phyloP scores from a whole-genome alignment of 768 basidiomycete species.

The Pisolithus albus region DNA sequence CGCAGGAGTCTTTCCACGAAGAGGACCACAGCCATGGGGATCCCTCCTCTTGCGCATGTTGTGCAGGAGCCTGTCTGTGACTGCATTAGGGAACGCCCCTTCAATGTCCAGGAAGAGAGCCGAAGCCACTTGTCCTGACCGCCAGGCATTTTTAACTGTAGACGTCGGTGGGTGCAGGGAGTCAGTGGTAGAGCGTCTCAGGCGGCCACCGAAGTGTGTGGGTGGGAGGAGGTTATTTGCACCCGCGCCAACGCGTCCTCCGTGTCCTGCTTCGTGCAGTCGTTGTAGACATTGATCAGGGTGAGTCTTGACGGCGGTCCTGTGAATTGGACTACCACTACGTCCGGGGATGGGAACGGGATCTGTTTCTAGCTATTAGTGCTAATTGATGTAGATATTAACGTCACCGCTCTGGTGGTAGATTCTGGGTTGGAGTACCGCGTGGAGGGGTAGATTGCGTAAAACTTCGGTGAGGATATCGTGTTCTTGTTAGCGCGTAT shows the following conservation, averaged over 20 bases:
- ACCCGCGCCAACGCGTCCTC: not conserved
- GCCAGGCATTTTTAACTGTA: conserved; percentile 34
- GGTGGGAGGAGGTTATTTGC: conserved; percentile 22
- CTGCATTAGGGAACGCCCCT: conserved; percentile 38
- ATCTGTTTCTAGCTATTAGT: conserved; percentile 21
- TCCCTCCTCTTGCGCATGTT: conserved; percentile 20
- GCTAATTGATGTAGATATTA: conserved; percentile 12
- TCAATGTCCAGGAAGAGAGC: conserved; percentile 37
- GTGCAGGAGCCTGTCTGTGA: conserved; percentile 24
- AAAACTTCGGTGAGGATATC: not conserved
- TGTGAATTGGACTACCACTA: conserved; percentile 15
- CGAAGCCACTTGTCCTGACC: conserved; percentile 26
- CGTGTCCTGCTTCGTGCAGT: not conserved
- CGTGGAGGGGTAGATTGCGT: not conserved
- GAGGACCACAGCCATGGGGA: too few relatives aligned
- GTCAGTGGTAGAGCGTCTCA: conserved; percentile 33
- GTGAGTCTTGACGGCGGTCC: not conserved
- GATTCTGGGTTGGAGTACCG: not conserved
- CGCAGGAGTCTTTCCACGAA: too few relatives aligned
- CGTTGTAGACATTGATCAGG: conserved; percentile 13
- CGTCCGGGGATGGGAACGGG: conserved; percentile 12
- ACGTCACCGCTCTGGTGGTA: conserved; percentile 10
- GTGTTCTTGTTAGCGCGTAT: not conserved
- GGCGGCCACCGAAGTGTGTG: conserved; percentile 33
- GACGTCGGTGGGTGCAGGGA: conserved; percentile 27